Evolutionary conservation across 352 stramenopile genomes (phyloP).

Genomic region (Phytophthora cactorum): DNA sequence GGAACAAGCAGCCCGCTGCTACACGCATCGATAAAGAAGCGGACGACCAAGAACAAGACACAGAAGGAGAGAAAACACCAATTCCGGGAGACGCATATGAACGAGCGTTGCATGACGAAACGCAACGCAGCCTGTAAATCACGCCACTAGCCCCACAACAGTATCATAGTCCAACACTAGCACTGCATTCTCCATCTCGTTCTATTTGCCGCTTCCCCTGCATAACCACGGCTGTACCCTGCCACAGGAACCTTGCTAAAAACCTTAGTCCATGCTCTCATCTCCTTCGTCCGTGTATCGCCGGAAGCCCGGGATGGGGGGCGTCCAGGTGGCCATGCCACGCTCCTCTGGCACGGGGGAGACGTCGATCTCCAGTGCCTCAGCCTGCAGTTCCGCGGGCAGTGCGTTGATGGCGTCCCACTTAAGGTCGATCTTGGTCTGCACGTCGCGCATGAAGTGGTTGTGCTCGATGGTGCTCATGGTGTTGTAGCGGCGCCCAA

Average conservation of each 20-base stretch:
- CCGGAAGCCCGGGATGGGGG: slow-evolving; percentile 87
- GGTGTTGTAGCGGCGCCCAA: slow-evolving; percentile 81
- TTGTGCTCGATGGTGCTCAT: slow-evolving; percentile 89
- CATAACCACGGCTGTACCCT: slow-evolving; percentile 26
- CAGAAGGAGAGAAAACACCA: slow-evolving; percentile 13
- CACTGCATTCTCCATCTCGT: slow-evolving; percentile 26
- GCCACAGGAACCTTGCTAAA: slow-evolving; percentile 5
- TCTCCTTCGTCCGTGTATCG: slow-evolving; percentile 77
- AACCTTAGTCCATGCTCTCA: slow-evolving; percentile 25
- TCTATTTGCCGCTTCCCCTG: slow-evolving; percentile 33
- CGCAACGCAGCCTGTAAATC: slow-evolving; percentile 24
- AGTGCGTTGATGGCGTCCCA: slow-evolving; percentile 91
- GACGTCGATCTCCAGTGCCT: slow-evolving; percentile 78
- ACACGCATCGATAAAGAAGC: slow-evolving; percentile 21
- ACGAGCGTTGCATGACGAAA: slow-evolving; percentile 6
- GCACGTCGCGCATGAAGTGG: slow-evolving; percentile 88
- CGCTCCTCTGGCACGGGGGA: slow-evolving; percentile 67
- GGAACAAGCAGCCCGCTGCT: slow-evolving; percentile 63
- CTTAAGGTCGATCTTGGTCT: slow-evolving; percentile 93
- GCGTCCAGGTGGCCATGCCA: slow-evolving; percentile 87
- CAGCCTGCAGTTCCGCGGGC: slow-evolving; percentile 75
- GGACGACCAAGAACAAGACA: slow-evolving; percentile 12
- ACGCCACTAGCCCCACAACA: slow-evolving; percentile 6
- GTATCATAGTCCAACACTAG: slow-evolving; percentile 25
- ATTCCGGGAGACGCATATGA: slow-evolving; percentile 12